Evolutionary conservation across 129 eudicot species (phyloP), one percentile per base, ranked within the genome.

Genomic region (Calendula officinalis): DNA sequence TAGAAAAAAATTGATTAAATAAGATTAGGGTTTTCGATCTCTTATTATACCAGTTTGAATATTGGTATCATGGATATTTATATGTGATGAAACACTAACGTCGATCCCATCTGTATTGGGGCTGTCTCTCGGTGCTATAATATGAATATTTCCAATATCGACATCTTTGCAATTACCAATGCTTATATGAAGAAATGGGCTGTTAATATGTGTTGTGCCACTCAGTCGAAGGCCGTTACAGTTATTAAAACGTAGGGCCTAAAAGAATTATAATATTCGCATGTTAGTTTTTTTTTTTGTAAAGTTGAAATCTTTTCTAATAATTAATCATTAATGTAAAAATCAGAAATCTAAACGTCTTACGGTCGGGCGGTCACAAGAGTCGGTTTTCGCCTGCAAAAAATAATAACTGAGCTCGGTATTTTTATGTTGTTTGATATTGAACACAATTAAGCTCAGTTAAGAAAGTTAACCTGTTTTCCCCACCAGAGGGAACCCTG

Each of bases 61-160:
- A 30, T 16, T 36, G 1, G 74, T 66, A 43, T 71, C 73, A 16
- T 60, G 72, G 32, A 82, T 75, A 45, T 62, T 22, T 58, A 82
- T 47, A 48, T 71, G 66, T 8, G 68, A 55, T 16, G 88, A 65
- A 36, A 9, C 32, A 38, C 74, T 42, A 12, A 82, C 57, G 59
- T 78, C 88, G 50, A 82, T 82, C 5, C 84, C 88, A 68, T 82
- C 84, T 2, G 88, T 82, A 67, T 82, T 82, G 1, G 81, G 82
- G 67, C 84, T 82, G 37, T 75, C 17, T 59, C 6, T 49, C 3
- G 88, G 88, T 67, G 88, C 79, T 15, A 22, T 41, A 16, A 82
- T 62, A 13, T 37, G 64, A 30, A 78, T 8, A 39, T 64, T 9
- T 8, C 70, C 66, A 0, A 82, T 22, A 50, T 35, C 54, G 15